Conservation (phyloP, 257 asterid species). For the Nicotiana knightiana region DNA sequence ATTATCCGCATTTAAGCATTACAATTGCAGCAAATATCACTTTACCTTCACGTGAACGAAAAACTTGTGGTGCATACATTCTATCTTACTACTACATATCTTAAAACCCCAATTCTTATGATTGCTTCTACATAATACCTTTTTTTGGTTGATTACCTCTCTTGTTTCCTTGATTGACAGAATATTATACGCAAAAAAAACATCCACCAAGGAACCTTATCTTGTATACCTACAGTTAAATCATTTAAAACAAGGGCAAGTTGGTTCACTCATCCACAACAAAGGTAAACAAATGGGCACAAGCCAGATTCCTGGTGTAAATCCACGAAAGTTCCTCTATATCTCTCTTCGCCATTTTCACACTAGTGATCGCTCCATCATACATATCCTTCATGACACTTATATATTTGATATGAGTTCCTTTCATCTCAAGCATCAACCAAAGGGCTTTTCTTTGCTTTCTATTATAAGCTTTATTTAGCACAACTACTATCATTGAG, state of each 20-base stretch:
- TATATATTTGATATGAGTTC: background rate
- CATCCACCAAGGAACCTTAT: background rate
- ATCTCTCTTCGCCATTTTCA: background rate
- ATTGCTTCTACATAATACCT: background rate
- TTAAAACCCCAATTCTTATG: background rate
- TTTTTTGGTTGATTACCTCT: background rate
- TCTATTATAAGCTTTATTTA: too few species aligned
- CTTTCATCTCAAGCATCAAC: background rate
- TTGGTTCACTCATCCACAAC: background rate
- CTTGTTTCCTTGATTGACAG: background rate
- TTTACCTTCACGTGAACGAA: background rate
- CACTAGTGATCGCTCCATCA: background rate
- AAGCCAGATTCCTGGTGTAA: background rate
- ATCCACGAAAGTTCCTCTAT: background rate
- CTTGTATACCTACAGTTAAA: background rate
- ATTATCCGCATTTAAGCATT: too few species aligned
- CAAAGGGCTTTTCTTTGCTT: background rate
- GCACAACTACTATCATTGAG: background rate
- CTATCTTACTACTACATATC: background rate
- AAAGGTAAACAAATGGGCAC: background rate
- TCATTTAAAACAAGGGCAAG: background rate
- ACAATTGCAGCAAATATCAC: background rate
- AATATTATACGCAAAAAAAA: too few species aligned
- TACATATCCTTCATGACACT: background rate
- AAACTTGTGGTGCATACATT: background rate